Conservation (phyloP, 768 basidiomycete genomes). For the Leccinum truebloodii region DNA sequence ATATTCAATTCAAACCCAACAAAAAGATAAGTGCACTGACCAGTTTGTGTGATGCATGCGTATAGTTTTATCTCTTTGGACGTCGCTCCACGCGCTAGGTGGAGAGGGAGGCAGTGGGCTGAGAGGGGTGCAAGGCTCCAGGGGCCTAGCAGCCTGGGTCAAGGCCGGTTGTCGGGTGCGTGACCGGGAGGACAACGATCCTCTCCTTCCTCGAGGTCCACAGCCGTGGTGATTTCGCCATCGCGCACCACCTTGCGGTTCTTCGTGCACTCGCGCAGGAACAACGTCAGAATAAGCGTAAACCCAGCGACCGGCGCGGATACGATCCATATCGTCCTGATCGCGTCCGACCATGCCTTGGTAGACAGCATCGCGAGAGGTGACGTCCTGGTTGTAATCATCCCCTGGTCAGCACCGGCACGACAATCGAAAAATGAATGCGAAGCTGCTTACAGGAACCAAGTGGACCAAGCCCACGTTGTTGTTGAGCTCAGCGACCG, state of each 20-base stretch:
- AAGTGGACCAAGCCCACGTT: conserved; percentile 46
- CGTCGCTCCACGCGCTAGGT: too few species aligned
- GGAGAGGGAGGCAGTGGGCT: too few species aligned
- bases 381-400: conserved; percentile 44
- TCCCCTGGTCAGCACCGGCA: background rate
- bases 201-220: conserved; percentile 34
- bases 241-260: conserved; percentile 49
- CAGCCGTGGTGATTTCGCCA: conserved; percentile 23
- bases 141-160: too few species aligned
- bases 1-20: too few species aligned
- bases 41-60: too few species aligned
- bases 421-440: background rate
- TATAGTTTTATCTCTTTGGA: too few species aligned
- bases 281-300: too few species aligned
- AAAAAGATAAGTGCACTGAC: too few species aligned
- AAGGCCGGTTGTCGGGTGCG: too few species aligned
- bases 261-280: conserved; percentile 62
- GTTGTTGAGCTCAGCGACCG: conserved; percentile 45
- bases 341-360: conserved; percentile 63
- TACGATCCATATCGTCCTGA: conserved; percentile 65
- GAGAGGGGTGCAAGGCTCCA: too few species aligned
- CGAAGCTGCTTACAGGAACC: conserved; percentile 19
- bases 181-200: too few species aligned
- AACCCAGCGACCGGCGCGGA: conserved; percentile 59
- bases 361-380: conserved; percentile 49